Base-by-base conservation (phyloP, 805 yeast genomes). In the Torulaspora delbrueckii region DNA sequence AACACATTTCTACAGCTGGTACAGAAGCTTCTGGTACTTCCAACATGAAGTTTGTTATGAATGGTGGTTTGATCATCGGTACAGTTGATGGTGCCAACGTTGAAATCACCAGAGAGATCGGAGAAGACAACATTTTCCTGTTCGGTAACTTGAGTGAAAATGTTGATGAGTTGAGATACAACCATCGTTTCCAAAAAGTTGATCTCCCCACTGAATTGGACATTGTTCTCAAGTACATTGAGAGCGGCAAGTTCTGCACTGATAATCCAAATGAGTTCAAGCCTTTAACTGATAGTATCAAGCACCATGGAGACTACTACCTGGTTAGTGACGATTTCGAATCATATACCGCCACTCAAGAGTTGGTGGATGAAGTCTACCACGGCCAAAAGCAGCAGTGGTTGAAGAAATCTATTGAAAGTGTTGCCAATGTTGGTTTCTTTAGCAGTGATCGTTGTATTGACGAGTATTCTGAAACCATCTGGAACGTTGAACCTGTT, bases 41-140 rank as follows among this genome's bases (percentile, higher is more conserved):
- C 28, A 89, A 89, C 72, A 89, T 89, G 97, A 89, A 89, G 71
- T 89, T 89, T 64, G 96, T 88, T 19, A 73, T 89, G 69, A 89
- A 88, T 62, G 97, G 96, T 68, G 97, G 97, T 41, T 76, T 89
- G 53, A 86, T 89, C 56, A 82, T 89, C 53, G 97, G 97, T 65
- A 90, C 97, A 9, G 96, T 89, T 54, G 97, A 89, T 63, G 97
- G 97, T 62, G 97, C 97, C 52, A 89, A 90, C 62, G 95, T 90
- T 40, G 97, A 89, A 70, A 86, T 89, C 64, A 86, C 96, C 16
- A 79, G 96, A 57, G 96, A 90, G 69, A 79, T 90, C 56, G 96
- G 96, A 41, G 95, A 89, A 61, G 95, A 89, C 41, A 87, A 89
- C 65, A 87, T 90, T 65, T 89, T 89, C 72, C 73, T 89, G 63